Evolutionary conservation across 306 rosid species (phyloP).

Genomic region (Trifolium fragiferum): DNA sequence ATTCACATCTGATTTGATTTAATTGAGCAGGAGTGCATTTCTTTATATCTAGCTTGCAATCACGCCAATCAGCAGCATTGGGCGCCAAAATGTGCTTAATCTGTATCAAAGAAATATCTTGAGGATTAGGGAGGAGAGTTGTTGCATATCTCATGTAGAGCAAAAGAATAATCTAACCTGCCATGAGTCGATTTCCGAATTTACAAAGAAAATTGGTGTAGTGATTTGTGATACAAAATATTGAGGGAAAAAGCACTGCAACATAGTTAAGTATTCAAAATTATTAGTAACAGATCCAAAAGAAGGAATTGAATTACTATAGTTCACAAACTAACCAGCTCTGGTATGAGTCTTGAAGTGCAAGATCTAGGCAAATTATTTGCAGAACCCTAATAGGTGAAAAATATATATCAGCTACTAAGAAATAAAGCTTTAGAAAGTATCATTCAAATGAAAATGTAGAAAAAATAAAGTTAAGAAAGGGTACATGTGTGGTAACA

Average conservation of each 20-base stretch:
- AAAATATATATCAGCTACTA: slow-evolving; percentile 7
- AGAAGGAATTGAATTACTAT: not conserved
- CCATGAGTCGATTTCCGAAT: slow-evolving; percentile 95
- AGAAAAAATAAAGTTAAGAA: slow-evolving; percentile 20
- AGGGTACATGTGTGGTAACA: slow-evolving; percentile 76
- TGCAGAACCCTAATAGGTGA: slow-evolving; percentile 62
- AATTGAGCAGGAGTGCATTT: slow-evolving; percentile 77
- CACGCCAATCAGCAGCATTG: slow-evolving; percentile 80
- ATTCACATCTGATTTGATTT: slow-evolving; percentile 62
- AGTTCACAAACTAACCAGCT: slow-evolving; percentile 55
- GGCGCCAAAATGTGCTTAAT: slow-evolving; percentile 87
- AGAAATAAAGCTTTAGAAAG: slow-evolving; percentile 30
- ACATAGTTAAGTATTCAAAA: slow-evolving; percentile 33
- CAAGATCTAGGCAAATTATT: slow-evolving; percentile 79
- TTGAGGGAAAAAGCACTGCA: slow-evolving; percentile 96
- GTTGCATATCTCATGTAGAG: slow-evolving; percentile 10
- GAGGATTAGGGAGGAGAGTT: slow-evolving; percentile 28
- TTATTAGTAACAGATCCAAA: slow-evolving; percentile 27
- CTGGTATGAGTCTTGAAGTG: slow-evolving; percentile 77
- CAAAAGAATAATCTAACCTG: slow-evolving; percentile 67
- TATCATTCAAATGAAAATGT: not conserved
- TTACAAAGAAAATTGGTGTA: slow-evolving; percentile 79
- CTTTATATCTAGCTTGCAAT: slow-evolving; percentile 77
- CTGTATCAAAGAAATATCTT: slow-evolving; percentile 49
- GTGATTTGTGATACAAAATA: slow-evolving; percentile 59